Base-by-base conservation (phyloP, 1,284 basidiomycete genomes). In the Pseudomicrostroma phylloplanum region DNA sequence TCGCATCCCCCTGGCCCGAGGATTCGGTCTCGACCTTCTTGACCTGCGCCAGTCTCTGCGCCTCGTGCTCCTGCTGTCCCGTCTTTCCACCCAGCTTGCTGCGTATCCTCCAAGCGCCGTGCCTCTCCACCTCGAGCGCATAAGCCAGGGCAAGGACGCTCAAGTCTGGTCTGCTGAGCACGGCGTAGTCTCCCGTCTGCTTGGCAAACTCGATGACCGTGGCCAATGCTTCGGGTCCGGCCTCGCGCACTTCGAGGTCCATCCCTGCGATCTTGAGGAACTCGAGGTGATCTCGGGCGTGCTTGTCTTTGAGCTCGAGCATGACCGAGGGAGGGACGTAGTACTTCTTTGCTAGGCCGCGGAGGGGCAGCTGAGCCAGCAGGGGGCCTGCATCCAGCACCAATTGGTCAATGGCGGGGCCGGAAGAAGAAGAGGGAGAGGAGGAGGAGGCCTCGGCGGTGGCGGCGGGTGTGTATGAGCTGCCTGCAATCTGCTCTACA, bases 171-270 rank as follows among this genome's bases (percentile, higher is more conserved):
- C 88, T 85, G 9, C 92, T 96, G 39, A 99, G 84, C 54, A 94
- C 94, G 41, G 90, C 84, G 77, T 92, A 94, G 81, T 98, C 96
- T 80, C 96, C 96, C 0, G 94, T 96, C 83, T 91, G 91, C 83
- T 91, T 93, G 2, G 96, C 91, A 80, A 89, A 90, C 66, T 89
- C 88, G 57, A 90, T 89, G 9, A 94, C 96, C 91, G 71, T 49
- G 41, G 63, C 58, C 65, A 76, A 63, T 30, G 74, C 73, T 43
- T 74, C 69, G 6, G 76, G 65, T 11, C 69, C 66, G 6, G 76
- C 69, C 54, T 77, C 73, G 11, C 70, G 66, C 15, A 78, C 61
- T 26, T 72, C 65, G 23, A 78, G 67, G 40, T 72, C 63, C 55
- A 75, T 69, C 15, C 62, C 62, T 46, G 76, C 68, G 23, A 68